Evolutionary conservation across 805 yeast species (phyloP), one percentile per base, ranked within the genome.

Genomic region (Lachancea meyersii): DNA sequence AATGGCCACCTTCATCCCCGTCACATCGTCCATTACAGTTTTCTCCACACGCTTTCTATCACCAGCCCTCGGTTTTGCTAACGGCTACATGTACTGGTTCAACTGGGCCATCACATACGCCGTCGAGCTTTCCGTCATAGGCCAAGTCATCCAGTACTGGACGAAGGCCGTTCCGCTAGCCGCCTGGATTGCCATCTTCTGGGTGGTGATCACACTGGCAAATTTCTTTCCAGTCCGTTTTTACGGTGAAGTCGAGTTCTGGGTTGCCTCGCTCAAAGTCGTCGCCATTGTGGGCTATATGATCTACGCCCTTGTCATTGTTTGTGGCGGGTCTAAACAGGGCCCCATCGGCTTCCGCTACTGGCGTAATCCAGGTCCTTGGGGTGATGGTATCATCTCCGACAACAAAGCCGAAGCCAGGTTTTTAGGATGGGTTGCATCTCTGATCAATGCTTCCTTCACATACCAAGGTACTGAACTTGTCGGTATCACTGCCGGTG

Each of bases 1-100:
- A 63, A 77, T 81, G 86, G 86, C 86, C 24, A 79, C 85, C 13
- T 78, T 74, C 47, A 76, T 81, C n/a, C 86, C 86, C 2, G 72
- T 77, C 40, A 64, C 79, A 9, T 65, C 75, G 2, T 78, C 85
- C 1, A 78, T 81, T 57, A 74, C 81, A 22, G 80, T 77, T 41
- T 80, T 80, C 58, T 72, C 77, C 23, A 67, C 79, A n/a, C 66
- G 80, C 51, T 80, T 79, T 67, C 58, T 79, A 38, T 77, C 82
- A 6, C 79, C 78, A 11, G 75, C 86, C 5, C 62, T 78, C 36
- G 87, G 86, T 44, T 80, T 80, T 35, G 76, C 86, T 18, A 76
- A 77, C 53, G 83, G 83, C 44, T 79, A 81, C 71, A 70, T 73
- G 66, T 81, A 81, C 62, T 80, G 85, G 83, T 79, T 80, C 55